Evolutionary conservation across 148 eudicot genomes (phyloP), one percentile per base, ranked within the genome.

Genomic region (Amaranthus hypochondriacus): DNA sequence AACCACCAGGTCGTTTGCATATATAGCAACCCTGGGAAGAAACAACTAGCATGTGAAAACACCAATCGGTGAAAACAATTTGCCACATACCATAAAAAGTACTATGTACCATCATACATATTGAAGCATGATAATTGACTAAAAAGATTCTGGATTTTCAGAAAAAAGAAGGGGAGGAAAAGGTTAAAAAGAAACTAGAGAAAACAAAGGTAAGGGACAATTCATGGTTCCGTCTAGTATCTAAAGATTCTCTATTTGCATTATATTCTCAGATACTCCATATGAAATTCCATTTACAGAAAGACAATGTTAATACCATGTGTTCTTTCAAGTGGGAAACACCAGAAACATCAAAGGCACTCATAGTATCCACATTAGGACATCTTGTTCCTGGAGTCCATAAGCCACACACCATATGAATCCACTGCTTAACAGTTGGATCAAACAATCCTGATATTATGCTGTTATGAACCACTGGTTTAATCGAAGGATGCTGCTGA

Each of bases 381-480:
- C 87, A 84, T 60, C 90, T 81, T 72, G 90, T 82, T 69, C 80
- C 84, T 56, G 87, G 84, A 72, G 90, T 87, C 90, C 90, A 87
- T 56, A 87, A 81, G 69, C 87, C 90, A 76, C 90, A 87, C 62
- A 87, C 87, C 87, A 87, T 80, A 71, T 87, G 90, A 58, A 87
- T 76, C 90, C 90, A 87, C 82, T 84, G 90, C 86, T 85, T 84
- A 66, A 84, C 79, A 39, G 83, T 78, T 14, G 83, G 77, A 76
- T 87, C 84, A 81, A 80, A 77, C 49, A 84, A 61, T 75, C 87
- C 86, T 3, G 83, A 76, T 74, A 79, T 77, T 70, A 86, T 77
- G 77, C 83, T 83, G 75, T 84, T 86, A 77, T 77, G 80, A 51
- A 81, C 78, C 79, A 76, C 69, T 54, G 80, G 70, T 63, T 74